Evolutionary conservation across 2,329 filamentous ascomycete genomes (phyloP), one percentile per base, ranked within the genome.

Genomic region (Claviceps citrina): DNA sequence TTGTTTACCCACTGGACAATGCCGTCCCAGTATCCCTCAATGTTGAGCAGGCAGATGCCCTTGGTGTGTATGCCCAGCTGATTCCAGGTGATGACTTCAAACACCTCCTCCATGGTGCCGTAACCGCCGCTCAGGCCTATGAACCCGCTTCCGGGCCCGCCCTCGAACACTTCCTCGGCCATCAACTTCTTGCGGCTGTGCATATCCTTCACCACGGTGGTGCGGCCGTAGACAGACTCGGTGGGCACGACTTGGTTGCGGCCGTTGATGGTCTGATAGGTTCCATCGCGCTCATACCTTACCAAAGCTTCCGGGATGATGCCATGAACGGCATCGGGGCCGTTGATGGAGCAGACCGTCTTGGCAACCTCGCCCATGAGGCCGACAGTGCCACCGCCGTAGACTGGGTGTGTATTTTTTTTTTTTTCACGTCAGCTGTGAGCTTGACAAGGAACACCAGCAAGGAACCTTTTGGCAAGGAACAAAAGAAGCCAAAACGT

Each of bases 351-450:
- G 49, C 93, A 85, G 22, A 98, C 77, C 0, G 84, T 87, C 52
- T 80, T 81, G 34, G 91, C 85, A 9, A 96, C 63, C 57, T 95
- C 86, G 55, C 91, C 91, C 91, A 98, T 98, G 34, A 98, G 72
- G 8, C 91, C 91, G 28, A 85, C 77, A 2, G 89, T 96, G 54
- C 91, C 91, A 50, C 91, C 91, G 50, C 91, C 91, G 61, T 96
- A 98, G 47, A 96, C 86, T 76, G 34, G 3, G 9, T 25, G n/a
- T 15, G 19, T 20, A 9, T 20, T 18, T 18, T 36, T 8, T 6
- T 8, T 15, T 10, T 26, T 10, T n/a, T 10, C 2, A 10, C 4
- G n/a, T n/a, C n/a, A n/a, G n/a, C n/a, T n/a, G n/a, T n/a, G n/a
- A n/a, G n/a, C n/a, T n/a, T n/a, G n/a, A n/a, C n/a, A n/a, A n/a